Percentiles rank a stretch among this genome's conserved stretches.
phyloP scores from a whole-genome alignment of 768 basidiomycete species.

The Cystobasidium ongulense region DNA sequence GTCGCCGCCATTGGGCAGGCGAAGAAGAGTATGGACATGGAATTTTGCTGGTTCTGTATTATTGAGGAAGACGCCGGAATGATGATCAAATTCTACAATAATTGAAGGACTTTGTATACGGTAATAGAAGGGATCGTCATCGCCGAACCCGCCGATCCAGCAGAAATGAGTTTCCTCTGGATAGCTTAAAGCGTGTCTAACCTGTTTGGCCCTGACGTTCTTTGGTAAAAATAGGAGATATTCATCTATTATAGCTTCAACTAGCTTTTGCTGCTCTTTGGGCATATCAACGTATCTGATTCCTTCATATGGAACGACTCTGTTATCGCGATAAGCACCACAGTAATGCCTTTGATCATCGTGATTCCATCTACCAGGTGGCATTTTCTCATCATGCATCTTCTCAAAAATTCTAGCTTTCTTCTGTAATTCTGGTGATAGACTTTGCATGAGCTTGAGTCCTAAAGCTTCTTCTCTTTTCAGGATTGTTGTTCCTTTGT shows the following conservation, averaged over 20 bases:
- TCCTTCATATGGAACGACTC: slow-evolving; percentile 42
- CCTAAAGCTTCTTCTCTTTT: slow-evolving; percentile 40
- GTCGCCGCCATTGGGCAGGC: slow-evolving; percentile 41
- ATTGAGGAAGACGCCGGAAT: slow-evolving; percentile 44
- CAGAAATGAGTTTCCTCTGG: slow-evolving; percentile 37
- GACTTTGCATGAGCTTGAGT: slow-evolving; percentile 40
- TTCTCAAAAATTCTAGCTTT: slow-evolving; percentile 39
- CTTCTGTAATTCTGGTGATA: slow-evolving; percentile 38
- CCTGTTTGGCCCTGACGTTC: slow-evolving; percentile 34
- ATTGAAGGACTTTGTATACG: slow-evolving; percentile 42
- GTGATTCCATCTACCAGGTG: slow-evolving; percentile 43
- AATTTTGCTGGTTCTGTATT: slow-evolving; percentile 44
- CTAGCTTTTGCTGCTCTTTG: slow-evolving; percentile 34
- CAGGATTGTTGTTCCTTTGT: slow-evolving; percentile 41
- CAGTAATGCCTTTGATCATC: slow-evolving; percentile 43
- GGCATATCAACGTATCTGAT: slow-evolving; percentile 37
- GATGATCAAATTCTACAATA: slow-evolving; percentile 44
- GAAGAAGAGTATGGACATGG: slow-evolving; percentile 42
- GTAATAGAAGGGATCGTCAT: slow-evolving; percentile 43
- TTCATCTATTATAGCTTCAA: slow-evolving; percentile 36
- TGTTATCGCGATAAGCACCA: slow-evolving; percentile 43
- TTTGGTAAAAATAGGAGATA: slow-evolving; percentile 43
- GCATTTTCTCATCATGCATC: slow-evolving; percentile 23
- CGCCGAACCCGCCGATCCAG: slow-evolving; percentile 42
- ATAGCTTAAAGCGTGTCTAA: slow-evolving; percentile 31